Conservation (phyloP, 305 asterid genomes). For the Ajuga reptans region DNA sequence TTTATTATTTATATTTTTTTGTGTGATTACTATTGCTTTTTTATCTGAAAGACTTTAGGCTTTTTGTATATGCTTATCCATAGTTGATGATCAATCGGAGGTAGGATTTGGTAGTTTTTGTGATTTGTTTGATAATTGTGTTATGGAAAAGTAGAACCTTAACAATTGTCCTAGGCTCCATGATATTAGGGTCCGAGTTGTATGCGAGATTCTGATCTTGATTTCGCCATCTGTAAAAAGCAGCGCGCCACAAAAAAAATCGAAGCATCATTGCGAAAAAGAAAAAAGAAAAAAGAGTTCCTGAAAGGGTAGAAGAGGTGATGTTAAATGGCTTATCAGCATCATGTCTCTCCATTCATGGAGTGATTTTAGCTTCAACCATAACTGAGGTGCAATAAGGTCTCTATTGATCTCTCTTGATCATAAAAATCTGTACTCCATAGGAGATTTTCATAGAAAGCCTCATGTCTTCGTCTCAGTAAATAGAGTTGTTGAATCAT, state of each 20-base stretch:
- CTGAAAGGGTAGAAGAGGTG: not conserved
- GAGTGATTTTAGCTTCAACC: not conserved
- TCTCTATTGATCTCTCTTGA: not conserved
- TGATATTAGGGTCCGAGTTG: not conserved
- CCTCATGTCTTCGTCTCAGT: conserved; percentile 2
- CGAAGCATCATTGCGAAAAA: not conserved
- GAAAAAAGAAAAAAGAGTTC: not conserved
- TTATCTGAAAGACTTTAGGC: not conserved
- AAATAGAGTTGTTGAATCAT: conserved; percentile 1
- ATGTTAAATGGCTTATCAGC: not conserved
- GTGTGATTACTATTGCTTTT: conserved; percentile 3
- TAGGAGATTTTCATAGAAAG: not conserved
- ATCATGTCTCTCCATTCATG: not conserved
- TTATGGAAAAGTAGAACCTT: not conserved
- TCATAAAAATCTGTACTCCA: not conserved
- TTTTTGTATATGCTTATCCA: not conserved
- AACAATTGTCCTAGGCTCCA: conserved; percentile 13
- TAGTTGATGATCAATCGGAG: not conserved
- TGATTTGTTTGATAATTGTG: conserved; percentile 8
- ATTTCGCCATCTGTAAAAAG: conserved; percentile 1
- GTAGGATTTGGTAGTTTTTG: conserved; percentile 12
- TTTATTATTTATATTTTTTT: too few species aligned
- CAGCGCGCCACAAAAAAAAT: not conserved
- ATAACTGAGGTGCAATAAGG: not conserved
- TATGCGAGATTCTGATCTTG: not conserved